Percentiles rank a stretch among this genome's conserved stretches.
Evolutionary conservation across 2,329 filamentous ascomycete genomes (phyloP).

Genomic region (Akanthomyces uredinophilus): DNA sequence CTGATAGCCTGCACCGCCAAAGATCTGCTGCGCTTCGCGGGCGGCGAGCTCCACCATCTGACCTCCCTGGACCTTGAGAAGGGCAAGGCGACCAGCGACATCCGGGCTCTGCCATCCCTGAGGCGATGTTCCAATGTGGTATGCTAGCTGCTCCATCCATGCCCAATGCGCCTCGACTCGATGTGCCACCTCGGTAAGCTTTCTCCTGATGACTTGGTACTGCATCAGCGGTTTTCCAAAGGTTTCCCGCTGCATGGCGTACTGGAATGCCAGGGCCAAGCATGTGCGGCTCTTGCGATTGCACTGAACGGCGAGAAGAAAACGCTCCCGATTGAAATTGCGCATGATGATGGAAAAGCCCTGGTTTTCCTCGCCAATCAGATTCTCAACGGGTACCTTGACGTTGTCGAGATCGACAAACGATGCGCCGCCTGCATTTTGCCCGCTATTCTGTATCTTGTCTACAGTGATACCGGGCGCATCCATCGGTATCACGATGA

Average conservation of each 20-base stretch:
- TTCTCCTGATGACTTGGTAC: conserved; percentile 54
- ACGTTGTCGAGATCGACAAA: conserved; percentile 54
- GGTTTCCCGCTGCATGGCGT: conserved; percentile 48
- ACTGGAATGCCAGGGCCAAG: conserved; percentile 45
- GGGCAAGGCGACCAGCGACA: conserved; percentile 27
- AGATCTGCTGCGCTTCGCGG: conserved; percentile 49
- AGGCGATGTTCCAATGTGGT: conserved; percentile 38
- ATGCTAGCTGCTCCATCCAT: conserved; percentile 57
- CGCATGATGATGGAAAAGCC: conserved; percentile 56
- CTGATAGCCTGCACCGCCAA: conserved; percentile 49
- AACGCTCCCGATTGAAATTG: conserved; percentile 56
- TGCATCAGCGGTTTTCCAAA: conserved; percentile 55
- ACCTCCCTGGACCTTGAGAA: conserved; percentile 44
- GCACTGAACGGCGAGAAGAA: conserved; percentile 50
- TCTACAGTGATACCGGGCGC: conserved; percentile 45
- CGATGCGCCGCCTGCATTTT: conserved; percentile 58
- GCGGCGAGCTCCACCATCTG: conserved; percentile 44
- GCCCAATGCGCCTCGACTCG: conserved; percentile 58
- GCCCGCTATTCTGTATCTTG: conserved; percentile 59
- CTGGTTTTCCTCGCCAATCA: conserved; percentile 48
- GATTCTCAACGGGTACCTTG: conserved; percentile 46
- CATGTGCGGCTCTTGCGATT: conserved; percentile 55
- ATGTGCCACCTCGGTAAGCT: conserved; percentile 54
- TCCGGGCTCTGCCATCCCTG: conserved; percentile 28
- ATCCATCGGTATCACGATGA: conserved; percentile 51